phyloP scores from a whole-genome alignment of 2,329 filamentous ascomycete genomes.

The Ceratocystis lukuohia region DNA sequence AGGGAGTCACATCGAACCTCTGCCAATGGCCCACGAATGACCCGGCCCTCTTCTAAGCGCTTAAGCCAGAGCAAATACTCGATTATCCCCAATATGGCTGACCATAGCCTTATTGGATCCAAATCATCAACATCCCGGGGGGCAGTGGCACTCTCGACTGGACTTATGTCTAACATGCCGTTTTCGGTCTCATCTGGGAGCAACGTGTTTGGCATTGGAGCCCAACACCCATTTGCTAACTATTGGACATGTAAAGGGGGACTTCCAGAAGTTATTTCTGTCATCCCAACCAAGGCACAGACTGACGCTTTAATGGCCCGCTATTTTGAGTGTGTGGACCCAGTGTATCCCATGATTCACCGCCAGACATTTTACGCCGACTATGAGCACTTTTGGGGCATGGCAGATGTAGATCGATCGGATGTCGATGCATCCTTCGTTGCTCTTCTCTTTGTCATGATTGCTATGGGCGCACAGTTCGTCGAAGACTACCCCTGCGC shows the following conservation, averaged over 20 bases:
- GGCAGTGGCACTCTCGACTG: slow-evolving; percentile 42
- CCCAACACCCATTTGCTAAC: slow-evolving; percentile 67
- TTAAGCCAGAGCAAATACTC: slow-evolving; percentile 27
- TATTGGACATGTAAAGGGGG: slow-evolving; percentile 75
- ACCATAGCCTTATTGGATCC: slow-evolving; percentile 34
- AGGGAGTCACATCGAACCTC: slow-evolving; percentile 27
- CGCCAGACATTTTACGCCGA: slow-evolving; percentile 62
- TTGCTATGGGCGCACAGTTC: slow-evolving; percentile 68
- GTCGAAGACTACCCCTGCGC: slow-evolving; percentile 44
- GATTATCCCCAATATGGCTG: slow-evolving; percentile 41
- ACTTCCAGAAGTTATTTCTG: slow-evolving; percentile 58
- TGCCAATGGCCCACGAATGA: slow-evolving; percentile 42
- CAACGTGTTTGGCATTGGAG: slow-evolving; percentile 69
- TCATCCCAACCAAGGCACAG: slow-evolving; percentile 62
- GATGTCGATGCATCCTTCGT: slow-evolving; percentile 54
- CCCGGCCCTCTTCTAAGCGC: slow-evolving; percentile 44
- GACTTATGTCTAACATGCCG: slow-evolving; percentile 58
- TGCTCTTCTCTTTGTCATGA: slow-evolving; percentile 61
- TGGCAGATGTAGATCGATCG: slow-evolving; percentile 43
- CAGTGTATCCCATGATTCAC: slow-evolving; percentile 70
- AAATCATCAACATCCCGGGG: slow-evolving; percentile 31
- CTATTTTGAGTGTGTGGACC: slow-evolving; percentile 61
- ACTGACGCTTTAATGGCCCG: slow-evolving; percentile 54
- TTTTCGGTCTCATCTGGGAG: slow-evolving; percentile 57
- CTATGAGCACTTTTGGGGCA: slow-evolving; percentile 64